Conservation (phyloP, 192 early-diverging fungal species). For the Gamsiella multidivaricata region DNA sequence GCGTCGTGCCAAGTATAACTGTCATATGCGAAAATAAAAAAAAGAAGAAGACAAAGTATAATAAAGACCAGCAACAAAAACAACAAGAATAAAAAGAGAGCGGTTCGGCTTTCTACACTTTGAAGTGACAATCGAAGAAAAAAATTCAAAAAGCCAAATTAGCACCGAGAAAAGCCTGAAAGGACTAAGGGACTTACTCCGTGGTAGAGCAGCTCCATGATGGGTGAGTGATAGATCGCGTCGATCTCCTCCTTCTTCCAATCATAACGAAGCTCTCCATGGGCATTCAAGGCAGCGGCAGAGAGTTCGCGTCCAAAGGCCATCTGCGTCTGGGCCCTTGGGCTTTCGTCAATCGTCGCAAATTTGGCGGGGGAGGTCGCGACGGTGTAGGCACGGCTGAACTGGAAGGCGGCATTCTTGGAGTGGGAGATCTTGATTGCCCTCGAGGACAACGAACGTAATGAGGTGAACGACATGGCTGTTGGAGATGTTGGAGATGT, state of each 20-base stretch:
- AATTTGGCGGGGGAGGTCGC: conserved; percentile 54
- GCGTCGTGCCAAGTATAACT: background rate
- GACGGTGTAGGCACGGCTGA: conserved; percentile 55
- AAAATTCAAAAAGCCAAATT: background rate
- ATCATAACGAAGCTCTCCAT: conserved; percentile 66
- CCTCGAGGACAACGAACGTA: conserved; percentile 48
- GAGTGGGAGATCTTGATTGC: conserved; percentile 40
- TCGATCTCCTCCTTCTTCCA: conserved; percentile 81
- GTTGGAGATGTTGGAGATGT: background rate
- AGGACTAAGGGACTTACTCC: conserved; percentile 63
- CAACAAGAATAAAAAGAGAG: background rate
- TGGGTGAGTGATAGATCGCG: conserved; percentile 78
- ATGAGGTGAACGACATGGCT: conserved; percentile 47
- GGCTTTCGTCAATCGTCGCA: conserved; percentile 57
- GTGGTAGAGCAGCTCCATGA: conserved; percentile 81
- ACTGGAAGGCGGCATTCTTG: conserved; percentile 45
- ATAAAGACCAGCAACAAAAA: too few species aligned
- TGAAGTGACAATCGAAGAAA: conserved; percentile 49
- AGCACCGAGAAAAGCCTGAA: conserved; percentile 15
- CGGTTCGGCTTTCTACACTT: conserved; percentile 46
- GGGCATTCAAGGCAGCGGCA: conserved; percentile 61
- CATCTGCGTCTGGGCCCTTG: conserved; percentile 45
- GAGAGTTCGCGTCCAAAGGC: conserved; percentile 50
- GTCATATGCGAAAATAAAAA: background rate
- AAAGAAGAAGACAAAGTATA: too few species aligned